Evolutionary conservation across 1,139 yeast species (phyloP), one percentile per base, ranked within the genome.

Genomic region (Debaryomyces udenii): DNA sequence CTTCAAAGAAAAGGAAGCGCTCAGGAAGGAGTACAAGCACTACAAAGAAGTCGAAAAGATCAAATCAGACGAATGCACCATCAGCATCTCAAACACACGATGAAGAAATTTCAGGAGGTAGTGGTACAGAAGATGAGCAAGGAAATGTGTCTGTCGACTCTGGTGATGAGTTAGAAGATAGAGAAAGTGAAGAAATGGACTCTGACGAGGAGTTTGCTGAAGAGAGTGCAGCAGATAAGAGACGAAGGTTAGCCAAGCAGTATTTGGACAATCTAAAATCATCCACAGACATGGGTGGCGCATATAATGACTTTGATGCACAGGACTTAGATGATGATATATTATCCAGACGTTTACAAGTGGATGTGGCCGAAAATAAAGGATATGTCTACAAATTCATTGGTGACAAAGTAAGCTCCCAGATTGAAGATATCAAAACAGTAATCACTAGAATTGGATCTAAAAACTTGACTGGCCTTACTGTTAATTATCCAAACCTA

Each of bases 221-320:
- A 22, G 99, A 93, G 62, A 81, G 80, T 39, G 95, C 91, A 15
- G 95, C 96, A 0, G 99, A 93, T 56, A 91, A 89, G 63, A 80
- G 99, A 65, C 80, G 98, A 66, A 74, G 98, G 56, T 71, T 93
- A 49, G 99, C 99, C 15, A 90, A 90, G 62, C 95, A 91, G 62
- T 93, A 93, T 62, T 70, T 93, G 51, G 93, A 86, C 35, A 87
- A 87, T 56, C 66, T 93, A 54, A 81, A 85, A 57, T 64, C 67
- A 3, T 87, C 81, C 47, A 69, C 68, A 32, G 50, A 62, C 13
- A 71, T 74, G 14, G 80, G 74, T 23, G 74, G 59, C 10, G 59
- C 64, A 20, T 67, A 61, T 35, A 79, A 76, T 23, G 90, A 85
- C 32, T 89, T 89, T 54, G 95, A 89, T 68, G 97, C 98, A n/a